These are phyloP conservation scores for Penicillium paxilli DNA, from an alignment of 495 filamentous ascomycete species.

Conservation along the genomic window DNA sequence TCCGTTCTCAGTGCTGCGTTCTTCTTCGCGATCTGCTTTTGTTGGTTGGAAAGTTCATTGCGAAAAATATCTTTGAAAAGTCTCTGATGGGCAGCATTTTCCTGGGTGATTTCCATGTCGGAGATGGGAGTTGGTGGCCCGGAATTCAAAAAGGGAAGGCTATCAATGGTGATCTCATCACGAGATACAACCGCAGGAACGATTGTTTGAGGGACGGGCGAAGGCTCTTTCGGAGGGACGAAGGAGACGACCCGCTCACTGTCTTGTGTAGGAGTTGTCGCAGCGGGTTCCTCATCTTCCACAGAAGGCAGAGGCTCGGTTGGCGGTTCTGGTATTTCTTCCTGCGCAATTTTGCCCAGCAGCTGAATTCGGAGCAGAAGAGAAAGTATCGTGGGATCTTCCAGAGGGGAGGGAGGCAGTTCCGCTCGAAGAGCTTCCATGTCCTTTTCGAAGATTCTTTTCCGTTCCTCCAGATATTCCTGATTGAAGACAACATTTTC, in stretches of 20 bases:
- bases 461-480: conserved; percentile 51
- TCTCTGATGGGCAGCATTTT: conserved; percentile 38
- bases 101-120: conserved; percentile 48
- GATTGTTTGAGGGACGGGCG: conserved; percentile 9
- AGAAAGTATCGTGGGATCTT: conserved; percentile 46
- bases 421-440: conserved; percentile 45
- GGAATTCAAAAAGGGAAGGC: conserved; percentile 47
- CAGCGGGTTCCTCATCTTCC: conserved; percentile 7
- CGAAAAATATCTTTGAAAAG: conserved; percentile 35
- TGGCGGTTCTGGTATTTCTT: conserved; percentile 3
- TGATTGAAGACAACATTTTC: conserved; percentile 48
- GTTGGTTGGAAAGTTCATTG: conserved; percentile 37
- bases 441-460: conserved; percentile 48
- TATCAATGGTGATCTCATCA: conserved; percentile 33
- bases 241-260: conserved; percentile 16
- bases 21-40: conserved; percentile 43
- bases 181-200: conserved; percentile 7
- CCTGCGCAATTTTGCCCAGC: conserved; percentile 41
- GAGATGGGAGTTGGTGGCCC: conserved; percentile 52
- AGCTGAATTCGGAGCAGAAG: conserved; percentile 48
- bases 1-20: conserved; percentile 42
- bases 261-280: not conserved
- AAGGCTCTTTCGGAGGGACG: conserved; percentile 7
- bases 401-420: conserved; percentile 43
- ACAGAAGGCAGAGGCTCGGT: conserved; percentile 8